Conservation (phyloP, 495 filamentous ascomycete species). For the Annulohypoxylon stygium region DNA sequence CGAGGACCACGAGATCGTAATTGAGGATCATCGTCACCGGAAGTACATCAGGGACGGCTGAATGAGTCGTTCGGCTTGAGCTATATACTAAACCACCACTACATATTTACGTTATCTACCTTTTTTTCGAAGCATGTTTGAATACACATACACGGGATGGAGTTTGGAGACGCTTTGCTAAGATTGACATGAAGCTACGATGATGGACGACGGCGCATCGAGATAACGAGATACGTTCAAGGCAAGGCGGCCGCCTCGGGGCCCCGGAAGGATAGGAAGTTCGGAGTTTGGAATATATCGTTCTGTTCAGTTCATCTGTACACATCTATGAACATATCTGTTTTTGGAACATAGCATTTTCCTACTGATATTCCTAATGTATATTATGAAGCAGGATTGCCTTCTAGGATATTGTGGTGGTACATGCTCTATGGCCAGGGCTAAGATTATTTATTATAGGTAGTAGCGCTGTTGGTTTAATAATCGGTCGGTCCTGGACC, state of each 20-base stretch:
- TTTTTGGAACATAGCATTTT: slow-evolving; percentile 2
- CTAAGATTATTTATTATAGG: no score
- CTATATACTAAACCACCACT: neutral
- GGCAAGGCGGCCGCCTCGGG: neutral
- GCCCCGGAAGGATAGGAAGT: slow-evolving; percentile 1
- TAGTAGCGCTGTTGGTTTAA: neutral
- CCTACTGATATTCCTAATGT: slow-evolving; percentile 26
- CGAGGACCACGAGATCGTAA: slow-evolving; percentile 48
- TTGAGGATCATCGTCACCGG: slow-evolving; percentile 49
- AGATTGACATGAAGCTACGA: slow-evolving; percentile 41
- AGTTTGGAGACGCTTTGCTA: slow-evolving; percentile 16
- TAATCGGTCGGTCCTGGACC: slow-evolving; percentile 9
- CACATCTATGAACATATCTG: slow-evolving; percentile 27
- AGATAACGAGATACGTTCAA: slow-evolving; percentile 2
- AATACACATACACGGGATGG: slow-evolving; percentile 1
- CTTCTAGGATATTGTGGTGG: slow-evolving; percentile 7
- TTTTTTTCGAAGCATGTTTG: neutral
- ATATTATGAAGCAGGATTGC: slow-evolving; percentile 5
- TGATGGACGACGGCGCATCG: slow-evolving; percentile 19
- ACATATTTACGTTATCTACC: no score
- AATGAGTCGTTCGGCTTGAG: slow-evolving; percentile 1
- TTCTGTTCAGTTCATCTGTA: slow-evolving; percentile 31
- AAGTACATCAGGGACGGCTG: slow-evolving; percentile 43
- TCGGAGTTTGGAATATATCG: slow-evolving; percentile 26
- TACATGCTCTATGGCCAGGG: neutral